Percentiles rank a stretch among this genome's conserved stretches.
Conservation (phyloP, 306 rosid species). For the Acacia melanoxylon region DNA sequence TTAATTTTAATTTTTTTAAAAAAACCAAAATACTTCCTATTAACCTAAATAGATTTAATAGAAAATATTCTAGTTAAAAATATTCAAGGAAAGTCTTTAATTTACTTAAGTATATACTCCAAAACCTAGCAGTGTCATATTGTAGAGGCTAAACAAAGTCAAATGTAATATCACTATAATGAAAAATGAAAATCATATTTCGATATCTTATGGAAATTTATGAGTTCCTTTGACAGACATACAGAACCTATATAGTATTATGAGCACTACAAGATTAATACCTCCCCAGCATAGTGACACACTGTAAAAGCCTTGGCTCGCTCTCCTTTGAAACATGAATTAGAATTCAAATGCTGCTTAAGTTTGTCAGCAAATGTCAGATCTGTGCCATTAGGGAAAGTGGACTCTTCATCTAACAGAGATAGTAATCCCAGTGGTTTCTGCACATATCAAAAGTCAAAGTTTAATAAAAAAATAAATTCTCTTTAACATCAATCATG, state of each 20-base stretch:
- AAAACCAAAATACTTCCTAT: neutral
- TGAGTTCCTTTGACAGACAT: slow-evolving; percentile 21
- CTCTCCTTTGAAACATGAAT: slow-evolving; percentile 88
- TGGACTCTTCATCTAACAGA: slow-evolving; percentile 94
- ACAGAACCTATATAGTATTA: slow-evolving; percentile 11
- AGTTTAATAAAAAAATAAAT: slow-evolving; percentile 21
- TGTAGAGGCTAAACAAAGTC: slow-evolving; percentile 14
- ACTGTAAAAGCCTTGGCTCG: slow-evolving; percentile 86
- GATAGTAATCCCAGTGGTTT: slow-evolving; percentile 95
- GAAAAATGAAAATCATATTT: slow-evolving; percentile 18
- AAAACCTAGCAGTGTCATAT: slow-evolving; percentile 11
- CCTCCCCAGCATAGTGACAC: slow-evolving; percentile 99
- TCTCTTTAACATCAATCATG: slow-evolving; percentile 7
- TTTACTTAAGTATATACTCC: neutral
- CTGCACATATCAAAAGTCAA: slow-evolving; percentile 52
- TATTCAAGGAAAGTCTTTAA: neutral
- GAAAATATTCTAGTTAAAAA: neutral
- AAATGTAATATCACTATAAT: slow-evolving; percentile 11
- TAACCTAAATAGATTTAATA: neutral
- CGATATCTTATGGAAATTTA: slow-evolving; percentile 18
- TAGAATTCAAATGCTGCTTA: slow-evolving; percentile 83
- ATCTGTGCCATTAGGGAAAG: slow-evolving; percentile 96
- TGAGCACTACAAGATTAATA: slow-evolving; percentile 41
- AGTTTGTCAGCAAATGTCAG: slow-evolving; percentile 92
- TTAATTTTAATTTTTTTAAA: neutral